These are phyloP conservation scores for Pythium phragmiticola DNA, from an alignment of 352 stramenopile species.

Conservation along the genomic window DNA sequence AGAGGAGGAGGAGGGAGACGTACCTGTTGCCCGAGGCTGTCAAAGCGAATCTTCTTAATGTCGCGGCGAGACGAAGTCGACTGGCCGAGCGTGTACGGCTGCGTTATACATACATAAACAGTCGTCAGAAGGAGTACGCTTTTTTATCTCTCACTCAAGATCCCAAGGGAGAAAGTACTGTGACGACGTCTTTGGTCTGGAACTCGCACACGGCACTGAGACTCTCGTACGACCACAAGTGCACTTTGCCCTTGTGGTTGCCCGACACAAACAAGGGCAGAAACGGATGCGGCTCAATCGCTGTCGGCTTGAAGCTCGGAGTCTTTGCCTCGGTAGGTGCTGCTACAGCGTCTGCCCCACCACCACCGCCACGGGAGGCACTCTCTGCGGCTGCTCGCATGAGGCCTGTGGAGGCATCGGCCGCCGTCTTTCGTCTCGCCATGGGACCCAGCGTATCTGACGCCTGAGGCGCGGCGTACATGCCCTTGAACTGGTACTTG, in stretches of 20 bases:
- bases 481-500: constrained; percentile 83
- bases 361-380: constrained; percentile 1
- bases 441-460: neutral
- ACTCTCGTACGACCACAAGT: constrained; percentile 85
- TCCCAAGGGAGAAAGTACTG: constrained; percentile 33
- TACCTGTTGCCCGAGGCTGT: constrained; percentile 78
- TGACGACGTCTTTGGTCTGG: constrained; percentile 60
- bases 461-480: constrained; percentile 57
- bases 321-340: constrained; percentile 39
- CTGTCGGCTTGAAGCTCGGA: constrained; percentile 74
- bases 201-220: constrained; percentile 68
- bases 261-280: constrained; percentile 80
- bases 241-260: constrained; percentile 76
- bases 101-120: neutral
- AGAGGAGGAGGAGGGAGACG: neutral
- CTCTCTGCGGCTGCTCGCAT: constrained; percentile 5
- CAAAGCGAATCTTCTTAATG: constrained; percentile 79
- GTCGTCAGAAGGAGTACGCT: neutral
- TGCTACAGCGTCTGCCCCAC: neutral
- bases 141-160: neutral
- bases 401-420: constrained; percentile 2
- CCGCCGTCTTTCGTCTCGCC: constrained; percentile 19
- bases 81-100: constrained; percentile 64
- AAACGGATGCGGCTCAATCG: constrained; percentile 72
- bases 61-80: constrained; percentile 55